Percentiles rank a stretch among this genome's conserved stretches.
phyloP scores from a whole-genome alignment of 164 flowering plant genomes.

The Annona squamosa region DNA sequence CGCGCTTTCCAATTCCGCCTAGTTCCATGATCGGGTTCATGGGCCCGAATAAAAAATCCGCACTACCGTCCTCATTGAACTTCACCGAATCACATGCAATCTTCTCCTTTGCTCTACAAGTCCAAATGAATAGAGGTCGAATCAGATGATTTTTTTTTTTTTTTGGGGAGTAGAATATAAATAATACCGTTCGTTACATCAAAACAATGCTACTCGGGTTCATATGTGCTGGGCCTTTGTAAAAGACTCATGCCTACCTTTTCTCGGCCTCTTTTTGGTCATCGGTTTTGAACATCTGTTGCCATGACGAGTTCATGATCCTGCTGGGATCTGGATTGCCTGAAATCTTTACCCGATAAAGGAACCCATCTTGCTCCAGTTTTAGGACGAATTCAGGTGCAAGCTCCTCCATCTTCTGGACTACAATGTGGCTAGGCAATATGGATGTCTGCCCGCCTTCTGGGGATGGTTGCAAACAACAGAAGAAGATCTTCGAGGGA shows the following conservation, averaged over 20 bases:
- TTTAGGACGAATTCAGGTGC: constrained; percentile 1
- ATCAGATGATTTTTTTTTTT: background rate
- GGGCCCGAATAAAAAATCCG: constrained; percentile 8
- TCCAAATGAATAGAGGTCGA: background rate
- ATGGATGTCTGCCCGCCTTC: constrained; percentile 8
- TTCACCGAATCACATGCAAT: constrained; percentile 1
- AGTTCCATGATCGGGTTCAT: background rate
- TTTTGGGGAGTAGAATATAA: background rate
- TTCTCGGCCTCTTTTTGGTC: background rate
- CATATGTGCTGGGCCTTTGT: too few relatives aligned
- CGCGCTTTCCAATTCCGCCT: constrained; percentile 5
- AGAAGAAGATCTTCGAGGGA: constrained; percentile 7
- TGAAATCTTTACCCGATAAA: background rate
- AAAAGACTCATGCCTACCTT: background rate
- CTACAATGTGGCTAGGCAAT: constrained; percentile 3
- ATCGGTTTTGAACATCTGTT: background rate
- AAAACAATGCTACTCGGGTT: too few relatives aligned
- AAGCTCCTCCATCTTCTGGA: constrained; percentile 8
- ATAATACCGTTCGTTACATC: too few relatives aligned
- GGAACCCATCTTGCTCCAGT: background rate
- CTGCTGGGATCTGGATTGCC: background rate
- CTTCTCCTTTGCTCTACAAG: constrained; percentile 2
- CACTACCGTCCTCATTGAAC: constrained; percentile 6
- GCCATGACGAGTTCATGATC: constrained; percentile 6
- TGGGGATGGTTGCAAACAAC: constrained; percentile 6